Base-by-base conservation (phyloP, 2,329 filamentous ascomycete species). In the Leptographium galeiforme region DNA sequence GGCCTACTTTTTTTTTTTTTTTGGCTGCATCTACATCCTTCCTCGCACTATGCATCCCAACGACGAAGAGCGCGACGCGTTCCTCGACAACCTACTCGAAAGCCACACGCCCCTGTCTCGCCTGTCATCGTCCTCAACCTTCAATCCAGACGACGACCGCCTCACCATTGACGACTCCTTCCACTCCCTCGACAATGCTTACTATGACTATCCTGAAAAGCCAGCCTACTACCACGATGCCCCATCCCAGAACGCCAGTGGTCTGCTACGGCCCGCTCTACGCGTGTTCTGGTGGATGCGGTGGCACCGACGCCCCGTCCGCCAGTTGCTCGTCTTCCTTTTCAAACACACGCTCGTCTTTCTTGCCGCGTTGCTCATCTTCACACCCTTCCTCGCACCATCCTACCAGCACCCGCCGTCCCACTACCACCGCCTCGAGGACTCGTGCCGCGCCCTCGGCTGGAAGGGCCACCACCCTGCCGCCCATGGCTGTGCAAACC, bases 321-420 rank as follows among this genome's bases (percentile, higher is more conserved):
- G 49, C 30, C 38, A 50, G 16, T 18, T 48, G n/a, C 12, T 19
- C 25, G 2, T 38, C 30, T 40, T 34, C 30, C 8, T 49, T 14
- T 2, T 51, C 45, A 56, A 52, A 36, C 52, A 47, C 33, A 34
- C 50, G 2, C 63, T 67, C 8, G 61, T 87, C 45, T 73, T 84
- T 49, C 79, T 79, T 10, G 66, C 71, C 0, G 80, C 79, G 14
- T 66, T 71, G 0, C 48, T 59, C 45, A 33, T 56, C 13, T 13
- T 55, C 8, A 58, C 56, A 12, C 58, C 59, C 14, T 12, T 72
- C 8, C 63, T 74, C 38, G 69, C 69, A 10, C 68, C 70, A 0
- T 74, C 72, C 1, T 76, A 76, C 57, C 64, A 61, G 8, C 62
- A 63, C 34, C 67, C 66, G 2, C 69, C 68, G 8, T 56, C 61